Conservation (phyloP, 306 rosid species). For the Pterocarpus macrocarpus region DNA sequence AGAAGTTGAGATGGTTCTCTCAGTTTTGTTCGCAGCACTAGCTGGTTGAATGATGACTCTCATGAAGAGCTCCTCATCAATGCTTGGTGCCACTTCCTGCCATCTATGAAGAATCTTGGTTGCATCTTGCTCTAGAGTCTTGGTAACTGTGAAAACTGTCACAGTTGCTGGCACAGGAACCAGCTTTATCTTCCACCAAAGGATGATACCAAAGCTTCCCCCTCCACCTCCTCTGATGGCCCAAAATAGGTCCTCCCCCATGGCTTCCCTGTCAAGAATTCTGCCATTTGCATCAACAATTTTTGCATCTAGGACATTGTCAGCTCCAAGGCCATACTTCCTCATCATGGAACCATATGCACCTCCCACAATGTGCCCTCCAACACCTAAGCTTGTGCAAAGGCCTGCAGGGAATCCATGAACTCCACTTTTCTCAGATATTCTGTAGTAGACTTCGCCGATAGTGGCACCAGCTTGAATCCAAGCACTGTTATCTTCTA, state of each 20-base stretch:
- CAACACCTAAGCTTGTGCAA: constrained; percentile 82
- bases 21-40: constrained; percentile 44
- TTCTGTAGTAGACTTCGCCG: constrained; percentile 81
- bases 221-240: constrained; percentile 96
- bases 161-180: constrained; percentile 76
- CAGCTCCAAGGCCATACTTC: constrained; percentile 81
- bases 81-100: constrained; percentile 74
- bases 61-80: constrained; percentile 72
- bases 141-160: constrained; percentile 75
- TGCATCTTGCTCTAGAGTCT: constrained; percentile 66
- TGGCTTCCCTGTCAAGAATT: constrained; percentile 64
- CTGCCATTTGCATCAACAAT: constrained; percentile 66
- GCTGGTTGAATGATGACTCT: constrained; percentile 63
- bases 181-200: constrained; percentile 87
- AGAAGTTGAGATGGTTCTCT: constrained; percentile 64
- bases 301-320: constrained; percentile 73
- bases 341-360: constrained; percentile 88
- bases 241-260: constrained; percentile 95
- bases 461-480: constrained; percentile 83
- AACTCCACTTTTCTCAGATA: constrained; percentile 63
- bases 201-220: constrained; percentile 81
- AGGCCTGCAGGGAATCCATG: constrained; percentile 87
- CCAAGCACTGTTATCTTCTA: constrained; percentile 67
- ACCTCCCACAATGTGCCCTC: constrained; percentile 90
- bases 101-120: constrained; percentile 65